Evolutionary conservation across 2,329 filamentous ascomycete species (phyloP), one percentile per base, ranked within the genome.

Genomic region (Pleurostoma richardsiae): DNA sequence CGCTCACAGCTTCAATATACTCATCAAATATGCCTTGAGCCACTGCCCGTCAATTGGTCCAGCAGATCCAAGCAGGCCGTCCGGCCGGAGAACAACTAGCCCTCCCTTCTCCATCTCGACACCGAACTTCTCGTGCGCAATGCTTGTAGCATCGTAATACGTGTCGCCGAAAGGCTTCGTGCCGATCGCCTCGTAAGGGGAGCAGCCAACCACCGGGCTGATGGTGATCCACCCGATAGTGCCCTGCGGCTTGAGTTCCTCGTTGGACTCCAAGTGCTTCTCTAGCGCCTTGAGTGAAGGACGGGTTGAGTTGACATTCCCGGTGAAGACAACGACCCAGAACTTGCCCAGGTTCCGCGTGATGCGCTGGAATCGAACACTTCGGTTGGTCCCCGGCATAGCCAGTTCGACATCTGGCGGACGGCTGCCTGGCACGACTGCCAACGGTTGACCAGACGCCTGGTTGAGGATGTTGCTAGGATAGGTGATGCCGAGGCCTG

Each of bases 401-500:
- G 66, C 59, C 3, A 78, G 57, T 4, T 58, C 46, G 6, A 74
- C 66, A 54, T 78, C 74, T 4, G 72, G 73, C 4, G 66, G 71
- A 48, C 73, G 62, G 48, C 67, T 63, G 1, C 74, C 74, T 0
- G 72, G 58, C 11, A 49, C 51, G 6, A 71, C 55, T 6, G 51
- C 43, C 4, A 52, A 39, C 6, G 48, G 30, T 4, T 46, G 39
- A 30, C 49, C 30, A 3, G 54, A 49, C 3, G 49, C 41, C 7
- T 62, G 54, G 50, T 76, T 81, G 5, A 81, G 58, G 2, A 68
- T 53, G 31, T 80, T 79, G 0, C 52, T 44, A 4, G 61, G 59
- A 56, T 84, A 85, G 40, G 71, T 70, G 6, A 81, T 81, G 4
- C 80, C 80, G 6, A 82, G 68, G 1, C 81, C 80, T 0, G 78